Conservation (phyloP, 306 rosid species). For the Trifolium subterraneum region DNA sequence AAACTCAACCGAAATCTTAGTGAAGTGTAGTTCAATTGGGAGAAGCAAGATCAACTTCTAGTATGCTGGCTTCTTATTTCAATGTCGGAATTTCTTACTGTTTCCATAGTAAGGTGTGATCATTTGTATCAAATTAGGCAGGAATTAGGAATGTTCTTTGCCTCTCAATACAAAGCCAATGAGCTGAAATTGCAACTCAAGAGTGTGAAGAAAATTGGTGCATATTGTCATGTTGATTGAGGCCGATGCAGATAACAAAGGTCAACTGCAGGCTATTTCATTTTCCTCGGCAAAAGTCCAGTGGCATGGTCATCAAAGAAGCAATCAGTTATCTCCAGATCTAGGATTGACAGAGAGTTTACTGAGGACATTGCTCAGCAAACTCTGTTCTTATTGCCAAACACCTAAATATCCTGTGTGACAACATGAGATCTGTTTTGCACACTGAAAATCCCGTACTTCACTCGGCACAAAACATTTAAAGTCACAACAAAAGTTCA, state of each 20-base stretch:
- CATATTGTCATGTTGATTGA: background rate
- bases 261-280: background rate
- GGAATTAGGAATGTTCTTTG: background rate
- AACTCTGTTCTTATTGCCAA: too few species aligned
- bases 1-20: background rate
- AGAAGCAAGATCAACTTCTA: background rate
- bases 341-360: too few species aligned
- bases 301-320: too few species aligned
- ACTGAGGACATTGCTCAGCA: too few species aligned
- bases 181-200: background rate
- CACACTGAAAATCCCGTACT: too few species aligned
- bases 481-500: too few species aligned
- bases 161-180: background rate
- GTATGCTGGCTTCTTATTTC: background rate
- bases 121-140: background rate
- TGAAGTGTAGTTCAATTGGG: background rate
- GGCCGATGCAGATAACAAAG: background rate
- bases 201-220: background rate
- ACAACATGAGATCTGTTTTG: too few species aligned
- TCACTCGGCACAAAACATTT: background rate
- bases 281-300: background rate
- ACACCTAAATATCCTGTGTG: too few species aligned
- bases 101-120: background rate
- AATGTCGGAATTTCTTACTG: background rate
- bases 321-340: background rate